Evolutionary conservation across 768 basidiomycete genomes (phyloP).

Genomic region (Leccinellum rugosiceps): DNA sequence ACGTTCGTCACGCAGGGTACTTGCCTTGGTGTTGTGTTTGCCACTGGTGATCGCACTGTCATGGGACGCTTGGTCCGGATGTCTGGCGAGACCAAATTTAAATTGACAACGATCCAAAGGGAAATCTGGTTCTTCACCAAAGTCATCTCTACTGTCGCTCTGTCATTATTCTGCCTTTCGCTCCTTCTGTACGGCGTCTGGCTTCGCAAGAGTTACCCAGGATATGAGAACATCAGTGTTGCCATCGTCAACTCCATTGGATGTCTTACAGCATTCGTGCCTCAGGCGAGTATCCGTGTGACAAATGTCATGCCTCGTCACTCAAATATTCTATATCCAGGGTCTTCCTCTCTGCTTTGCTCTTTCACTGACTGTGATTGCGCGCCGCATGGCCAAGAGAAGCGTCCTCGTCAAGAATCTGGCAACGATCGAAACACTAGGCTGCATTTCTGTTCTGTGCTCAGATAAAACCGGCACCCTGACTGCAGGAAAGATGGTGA

Average conservation of each 20-base stretch:
- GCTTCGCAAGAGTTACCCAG: conserved; percentile 35
- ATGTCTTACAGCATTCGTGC: conserved; percentile 39
- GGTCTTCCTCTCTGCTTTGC: conserved; percentile 44
- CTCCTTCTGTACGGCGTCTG: conserved; percentile 42
- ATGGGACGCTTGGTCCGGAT: conserved; percentile 57
- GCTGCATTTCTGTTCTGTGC: conserved; percentile 49
- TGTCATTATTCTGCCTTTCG: conserved; percentile 39
- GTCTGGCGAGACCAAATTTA: conserved; percentile 44
- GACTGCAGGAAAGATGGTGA: conserved; percentile 47
- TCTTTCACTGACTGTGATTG: conserved; percentile 48
- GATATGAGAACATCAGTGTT: conserved; percentile 33
- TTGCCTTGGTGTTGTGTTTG: conserved; percentile 40
- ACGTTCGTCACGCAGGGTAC: conserved; percentile 42
- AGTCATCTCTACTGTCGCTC: conserved; percentile 42
- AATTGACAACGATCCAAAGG: conserved; percentile 44
- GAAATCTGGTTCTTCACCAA: conserved; percentile 54
- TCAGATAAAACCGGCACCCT: conserved; percentile 57
- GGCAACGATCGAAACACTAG: conserved; percentile 53
- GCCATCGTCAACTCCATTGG: conserved; percentile 40
- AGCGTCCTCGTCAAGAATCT: conserved; percentile 50
- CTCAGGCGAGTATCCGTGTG: conserved; percentile 29
- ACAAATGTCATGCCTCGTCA: too few species aligned
- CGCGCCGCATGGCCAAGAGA: conserved; percentile 46
- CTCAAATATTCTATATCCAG: conserved; percentile 7
- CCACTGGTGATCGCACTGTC: conserved; percentile 42